phyloP scores from a whole-genome alignment of 2,329 filamentous ascomycete species.

The Fusarium sp. region DNA sequence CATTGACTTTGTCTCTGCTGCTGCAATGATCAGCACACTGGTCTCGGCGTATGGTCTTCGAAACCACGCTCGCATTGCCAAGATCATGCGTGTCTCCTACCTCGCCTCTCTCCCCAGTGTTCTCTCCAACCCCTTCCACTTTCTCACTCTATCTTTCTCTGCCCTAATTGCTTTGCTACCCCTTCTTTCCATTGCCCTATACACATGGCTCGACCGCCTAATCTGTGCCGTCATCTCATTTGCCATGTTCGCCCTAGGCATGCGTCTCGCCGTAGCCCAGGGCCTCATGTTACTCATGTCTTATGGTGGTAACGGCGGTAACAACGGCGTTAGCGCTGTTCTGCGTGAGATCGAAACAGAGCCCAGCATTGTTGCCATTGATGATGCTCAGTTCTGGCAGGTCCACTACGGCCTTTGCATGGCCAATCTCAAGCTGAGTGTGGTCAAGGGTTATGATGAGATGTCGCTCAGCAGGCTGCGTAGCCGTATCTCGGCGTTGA shows the following conservation, averaged over 20 bases:
- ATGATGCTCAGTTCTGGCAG: conserved; percentile 98
- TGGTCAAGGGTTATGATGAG: conserved; percentile 74
- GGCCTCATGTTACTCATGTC: conserved; percentile 97
- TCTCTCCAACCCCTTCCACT: conserved; percentile 95
- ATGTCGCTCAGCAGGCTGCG: conserved; percentile 78
- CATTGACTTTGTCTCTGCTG: conserved; percentile 83
- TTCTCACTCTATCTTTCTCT: conserved; percentile 91
- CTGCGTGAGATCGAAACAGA: conserved; percentile 87
- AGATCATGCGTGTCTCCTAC: conserved; percentile 87
- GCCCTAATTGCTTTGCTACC: conserved; percentile 83
- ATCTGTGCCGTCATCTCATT: conserved; percentile 85
- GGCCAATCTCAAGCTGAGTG: conserved; percentile 88
- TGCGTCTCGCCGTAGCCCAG: conserved; percentile 84
- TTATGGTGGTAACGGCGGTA: conserved; percentile 63
- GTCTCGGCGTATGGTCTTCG: conserved; percentile 88
- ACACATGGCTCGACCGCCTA: conserved; percentile 84
- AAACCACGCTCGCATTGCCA: conserved; percentile 93
- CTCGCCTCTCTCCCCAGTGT: conserved; percentile 85
- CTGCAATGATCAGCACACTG: conserved; percentile 85
- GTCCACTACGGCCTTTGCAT: conserved; percentile 97
- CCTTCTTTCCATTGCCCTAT: conserved; percentile 82
- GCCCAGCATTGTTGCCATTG: conserved; percentile 78
- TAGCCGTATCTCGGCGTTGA: conserved; percentile 79
- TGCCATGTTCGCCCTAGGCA: conserved; percentile 89
- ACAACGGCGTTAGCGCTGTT: conserved; percentile 74